Conservation (phyloP, 352 stramenopile genomes). For the Salisapilia sapeloensis region DNA sequence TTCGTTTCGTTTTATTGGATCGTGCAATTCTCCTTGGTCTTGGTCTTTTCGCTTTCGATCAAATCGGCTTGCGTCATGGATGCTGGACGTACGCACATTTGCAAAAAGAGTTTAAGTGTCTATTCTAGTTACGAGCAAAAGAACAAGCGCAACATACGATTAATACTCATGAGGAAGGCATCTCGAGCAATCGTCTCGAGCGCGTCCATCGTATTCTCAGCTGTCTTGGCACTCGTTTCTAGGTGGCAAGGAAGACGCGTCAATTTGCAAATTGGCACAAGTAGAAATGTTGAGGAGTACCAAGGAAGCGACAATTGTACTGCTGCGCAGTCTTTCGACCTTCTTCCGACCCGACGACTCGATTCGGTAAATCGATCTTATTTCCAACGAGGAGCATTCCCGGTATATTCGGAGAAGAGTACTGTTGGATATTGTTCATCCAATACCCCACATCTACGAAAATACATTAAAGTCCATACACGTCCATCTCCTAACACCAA, state of each 20-base stretch:
- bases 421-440: conserved; percentile 92
- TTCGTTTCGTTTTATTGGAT: too few relatives aligned
- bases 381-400: conserved; percentile 83
- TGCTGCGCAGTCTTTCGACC: conserved; percentile 61
- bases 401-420: conserved; percentile 53
- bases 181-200: conserved; percentile 77
- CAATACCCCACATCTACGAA: conserved; percentile 84
- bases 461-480: conserved; percentile 5
- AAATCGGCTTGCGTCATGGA: too few relatives aligned
- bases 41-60: too few relatives aligned
- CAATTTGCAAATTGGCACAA: too few relatives aligned
- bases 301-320: conserved; percentile 79
- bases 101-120: too few relatives aligned
- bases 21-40: too few relatives aligned
- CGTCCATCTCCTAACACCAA: conserved; percentile 7
- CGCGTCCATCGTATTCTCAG: conserved; percentile 71
- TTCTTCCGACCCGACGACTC: conserved; percentile 60
- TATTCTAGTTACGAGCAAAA: too few relatives aligned
- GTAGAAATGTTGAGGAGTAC: conserved; percentile 8
- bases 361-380: conserved; percentile 85
- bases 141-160: conserved; percentile 29
- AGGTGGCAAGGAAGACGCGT: background rate
- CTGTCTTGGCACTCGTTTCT: conserved; percentile 84
- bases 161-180: conserved; percentile 72
- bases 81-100: too few relatives aligned